A percentile compares a stretch with the other conserved stretches of the same genome.
Conservation (phyloP, 371 early-diverging fungal genomes). For the Mucor saturninus region DNA sequence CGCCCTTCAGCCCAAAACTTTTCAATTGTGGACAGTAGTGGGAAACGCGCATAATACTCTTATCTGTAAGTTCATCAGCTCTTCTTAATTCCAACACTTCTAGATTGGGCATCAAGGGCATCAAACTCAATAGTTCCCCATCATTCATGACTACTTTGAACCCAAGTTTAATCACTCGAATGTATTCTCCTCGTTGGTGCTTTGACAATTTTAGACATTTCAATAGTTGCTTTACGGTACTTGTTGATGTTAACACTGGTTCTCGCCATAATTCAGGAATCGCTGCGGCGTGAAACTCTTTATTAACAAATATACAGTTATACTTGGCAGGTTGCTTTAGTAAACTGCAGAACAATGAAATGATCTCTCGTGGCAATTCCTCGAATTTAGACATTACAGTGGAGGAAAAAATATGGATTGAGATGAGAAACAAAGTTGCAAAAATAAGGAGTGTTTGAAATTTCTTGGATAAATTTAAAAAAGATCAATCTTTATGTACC, state of each 20-base stretch:
- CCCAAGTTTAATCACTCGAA: constrained; percentile 20
- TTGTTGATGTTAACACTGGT: constrained; percentile 12
- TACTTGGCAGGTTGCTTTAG: constrained; percentile 31
- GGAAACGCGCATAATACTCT: constrained; percentile 35
- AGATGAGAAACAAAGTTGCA: neutral
- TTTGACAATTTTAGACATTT: constrained; percentile 22
- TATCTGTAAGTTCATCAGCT: constrained; percentile 41
- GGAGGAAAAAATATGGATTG: neutral
- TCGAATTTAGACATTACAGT: constrained; percentile 22
- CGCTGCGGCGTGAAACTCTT: constrained; percentile 27
- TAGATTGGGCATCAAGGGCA: constrained; percentile 37
- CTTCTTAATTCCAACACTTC: constrained; percentile 34
- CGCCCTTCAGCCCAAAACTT: constrained; percentile 32
- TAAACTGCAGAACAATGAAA: constrained; percentile 28
- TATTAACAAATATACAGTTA: constrained; percentile 26
- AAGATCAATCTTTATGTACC: neutral
- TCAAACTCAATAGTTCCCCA: constrained; percentile 29
- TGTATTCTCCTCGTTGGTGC: constrained; percentile 28
- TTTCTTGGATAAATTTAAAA: constrained; percentile 1
- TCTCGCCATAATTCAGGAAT: constrained; percentile 37
- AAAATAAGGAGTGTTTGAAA: neutral
- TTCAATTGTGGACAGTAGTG: constrained; percentile 34
- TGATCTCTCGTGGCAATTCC: constrained; percentile 29
- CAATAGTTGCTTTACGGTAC: constrained; percentile 20
- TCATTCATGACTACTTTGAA: constrained; percentile 24